Evolutionary conservation across 495 filamentous ascomycete species (phyloP).

Genomic region (Aspergillus nanangensis): DNA sequence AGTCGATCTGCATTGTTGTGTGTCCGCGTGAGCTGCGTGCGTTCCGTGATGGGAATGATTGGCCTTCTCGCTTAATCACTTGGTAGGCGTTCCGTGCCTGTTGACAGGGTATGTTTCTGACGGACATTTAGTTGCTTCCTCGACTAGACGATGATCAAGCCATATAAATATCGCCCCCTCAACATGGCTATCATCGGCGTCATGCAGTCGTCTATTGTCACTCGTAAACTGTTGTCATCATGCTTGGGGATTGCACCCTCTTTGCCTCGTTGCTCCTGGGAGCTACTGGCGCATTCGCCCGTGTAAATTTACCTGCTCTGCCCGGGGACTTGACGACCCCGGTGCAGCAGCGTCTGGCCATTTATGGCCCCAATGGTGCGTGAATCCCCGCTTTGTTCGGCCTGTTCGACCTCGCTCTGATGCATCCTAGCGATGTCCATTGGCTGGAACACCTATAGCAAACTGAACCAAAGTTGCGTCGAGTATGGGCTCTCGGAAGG

Average conservation of each 20-base stretch:
- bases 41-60: not conserved
- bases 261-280: not conserved
- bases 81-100: no score
- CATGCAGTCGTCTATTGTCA: no score
- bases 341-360: conserved; percentile 51
- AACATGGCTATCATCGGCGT: no score
- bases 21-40: not conserved
- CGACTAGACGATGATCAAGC: no score
- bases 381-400: not conserved
- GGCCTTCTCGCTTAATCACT: not conserved
- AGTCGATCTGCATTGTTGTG: not conserved
- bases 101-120: no score
- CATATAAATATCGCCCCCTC: not conserved
- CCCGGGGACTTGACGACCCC: conserved; percentile 53
- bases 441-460: conserved; percentile 50
- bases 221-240: no score
- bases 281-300: conserved; percentile 23
- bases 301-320: conserved; percentile 45
- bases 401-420: not conserved
- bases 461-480: conserved; percentile 37
- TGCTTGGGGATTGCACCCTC: not conserved
- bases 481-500: conserved; percentile 34
- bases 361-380: conserved; percentile 52
- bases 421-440: conserved; percentile 46
- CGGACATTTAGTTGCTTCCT: no score